Percentiles rank a stretch among this genome's conserved stretches.
phyloP scores from a whole-genome alignment of 2,329 filamentous ascomycete species.

The Paramyrothecium sp. region DNA sequence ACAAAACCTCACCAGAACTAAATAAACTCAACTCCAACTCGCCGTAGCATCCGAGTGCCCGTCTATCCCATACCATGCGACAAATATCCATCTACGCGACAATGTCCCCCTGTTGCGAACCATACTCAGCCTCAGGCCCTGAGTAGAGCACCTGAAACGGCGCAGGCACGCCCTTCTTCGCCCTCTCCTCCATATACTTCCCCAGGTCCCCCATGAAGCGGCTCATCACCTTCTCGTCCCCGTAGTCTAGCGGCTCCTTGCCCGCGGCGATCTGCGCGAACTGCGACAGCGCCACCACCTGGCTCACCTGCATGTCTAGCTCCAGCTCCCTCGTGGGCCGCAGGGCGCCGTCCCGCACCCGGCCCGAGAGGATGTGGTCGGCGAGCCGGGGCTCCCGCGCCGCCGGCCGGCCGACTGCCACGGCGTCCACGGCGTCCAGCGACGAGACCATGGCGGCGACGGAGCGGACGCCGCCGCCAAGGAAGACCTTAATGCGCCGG shows the following conservation, averaged over 20 bases:
- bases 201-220: conserved; percentile 20
- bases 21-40: too few species aligned
- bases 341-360: conserved; percentile 13
- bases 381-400: conserved; percentile 30
- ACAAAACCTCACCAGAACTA: too few species aligned
- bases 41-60: too few species aligned
- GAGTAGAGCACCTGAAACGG: conserved; percentile 19
- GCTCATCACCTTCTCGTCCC: conserved; percentile 14
- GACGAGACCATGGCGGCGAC: conserved; percentile 57
- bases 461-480: conserved; percentile 57
- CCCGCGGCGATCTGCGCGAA: conserved; percentile 14
- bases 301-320: conserved; percentile 7
- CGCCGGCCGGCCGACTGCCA: conserved; percentile 47
- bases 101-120: neutral
- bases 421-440: conserved; percentile 54
- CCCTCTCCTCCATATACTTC: conserved; percentile 15
- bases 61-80: neutral
- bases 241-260: conserved; percentile 23
- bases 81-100: neutral
- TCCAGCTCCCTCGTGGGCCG: conserved; percentile 10
- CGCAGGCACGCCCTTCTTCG: conserved; percentile 23
- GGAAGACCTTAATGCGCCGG: conserved; percentile 50
- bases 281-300: conserved; percentile 13
- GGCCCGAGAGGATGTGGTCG: conserved; percentile 22
- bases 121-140: conserved; percentile 14